Evolutionary conservation across 2,329 filamentous ascomycete genomes (phyloP).

Genomic region (Capronia coronata): DNA sequence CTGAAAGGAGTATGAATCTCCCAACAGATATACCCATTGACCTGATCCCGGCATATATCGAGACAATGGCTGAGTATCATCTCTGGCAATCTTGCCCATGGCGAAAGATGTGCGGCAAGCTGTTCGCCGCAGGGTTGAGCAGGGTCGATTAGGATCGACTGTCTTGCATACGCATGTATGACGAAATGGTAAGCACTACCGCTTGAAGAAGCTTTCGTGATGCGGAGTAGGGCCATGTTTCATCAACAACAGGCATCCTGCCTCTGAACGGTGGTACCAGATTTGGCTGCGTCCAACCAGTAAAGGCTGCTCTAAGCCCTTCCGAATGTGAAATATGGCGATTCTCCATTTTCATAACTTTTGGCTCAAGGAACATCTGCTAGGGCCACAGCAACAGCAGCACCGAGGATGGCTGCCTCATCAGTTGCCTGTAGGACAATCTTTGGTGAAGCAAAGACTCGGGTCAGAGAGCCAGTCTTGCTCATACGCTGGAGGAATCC

Average conservation of each 20-base stretch:
- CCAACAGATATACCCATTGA: too few relatives aligned
- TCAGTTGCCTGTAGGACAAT: constrained; percentile 39
- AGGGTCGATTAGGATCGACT: too few relatives aligned
- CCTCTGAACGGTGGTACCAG: not conserved
- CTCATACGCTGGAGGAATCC: constrained; percentile 39
- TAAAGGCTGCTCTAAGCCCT: too few relatives aligned
- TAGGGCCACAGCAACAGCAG: constrained; percentile 44
- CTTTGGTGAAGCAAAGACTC: constrained; percentile 21
- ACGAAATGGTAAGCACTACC: too few relatives aligned
- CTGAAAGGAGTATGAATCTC: too few relatives aligned
- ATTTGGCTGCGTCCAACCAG: too few relatives aligned
- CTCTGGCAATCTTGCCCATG: too few relatives aligned
- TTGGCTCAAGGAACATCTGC: constrained; percentile 27
- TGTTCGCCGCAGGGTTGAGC: too few relatives aligned
- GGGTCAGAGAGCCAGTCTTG: constrained; percentile 27
- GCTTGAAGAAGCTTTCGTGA: not conserved
- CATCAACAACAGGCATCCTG: not conserved
- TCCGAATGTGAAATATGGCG: not conserved
- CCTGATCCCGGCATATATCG: too few relatives aligned
- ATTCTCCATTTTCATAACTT: not conserved
- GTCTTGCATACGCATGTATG: too few relatives aligned
- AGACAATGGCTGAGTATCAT: too few relatives aligned
- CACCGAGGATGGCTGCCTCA: constrained; percentile 43
- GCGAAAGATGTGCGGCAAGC: too few relatives aligned
- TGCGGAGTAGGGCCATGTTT: not conserved